Conservation (phyloP, 345 rosid species). For the Camelina sativa region DNA sequence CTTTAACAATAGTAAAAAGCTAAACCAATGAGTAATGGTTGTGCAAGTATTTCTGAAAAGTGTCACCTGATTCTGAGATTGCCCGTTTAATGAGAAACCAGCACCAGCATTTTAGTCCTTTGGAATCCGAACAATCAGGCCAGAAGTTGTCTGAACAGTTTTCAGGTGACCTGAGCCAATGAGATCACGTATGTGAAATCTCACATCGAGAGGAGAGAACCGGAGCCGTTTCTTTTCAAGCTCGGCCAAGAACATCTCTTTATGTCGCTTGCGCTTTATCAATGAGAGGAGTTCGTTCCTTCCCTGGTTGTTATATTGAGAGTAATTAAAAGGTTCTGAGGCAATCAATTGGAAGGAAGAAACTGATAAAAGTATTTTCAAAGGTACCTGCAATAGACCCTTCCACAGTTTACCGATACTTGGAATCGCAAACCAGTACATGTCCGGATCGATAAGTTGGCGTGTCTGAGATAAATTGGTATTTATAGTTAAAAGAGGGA, state of each 20-base stretch:
- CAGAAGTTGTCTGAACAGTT: slow-evolving; percentile 61
- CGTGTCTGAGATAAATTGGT: slow-evolving; percentile 57
- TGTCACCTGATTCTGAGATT: slow-evolving; percentile 1
- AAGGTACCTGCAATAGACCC: slow-evolving; percentile 78
- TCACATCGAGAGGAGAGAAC: slow-evolving; percentile 78
- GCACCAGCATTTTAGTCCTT: slow-evolving; percentile 49
- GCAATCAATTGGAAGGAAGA: background rate
- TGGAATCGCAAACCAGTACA: slow-evolving; percentile 97
- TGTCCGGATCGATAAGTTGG: slow-evolving; percentile 77
- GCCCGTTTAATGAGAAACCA: background rate
- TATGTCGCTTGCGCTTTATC: slow-evolving; percentile 73
- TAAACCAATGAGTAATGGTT: slow-evolving; percentile 9
- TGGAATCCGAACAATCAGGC: slow-evolving; percentile 64
- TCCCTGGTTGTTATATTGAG: slow-evolving; percentile 54
- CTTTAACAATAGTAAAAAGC: background rate
- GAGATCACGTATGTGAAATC: slow-evolving; percentile 94
- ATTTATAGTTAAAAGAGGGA: slow-evolving; percentile 3
- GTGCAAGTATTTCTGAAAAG: background rate
- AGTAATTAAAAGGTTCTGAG: slow-evolving; percentile 18
- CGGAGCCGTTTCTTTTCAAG: slow-evolving; percentile 89
- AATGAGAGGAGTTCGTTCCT: slow-evolving; percentile 90
- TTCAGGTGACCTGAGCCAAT: slow-evolving; percentile 89
- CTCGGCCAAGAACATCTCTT: slow-evolving; percentile 87
- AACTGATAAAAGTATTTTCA: background rate
- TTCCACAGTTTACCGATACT: slow-evolving; percentile 79